phyloP scores from a whole-genome alignment of 2,329 filamentous ascomycete genomes.

The Arthrobotrys sphaeroides region DNA sequence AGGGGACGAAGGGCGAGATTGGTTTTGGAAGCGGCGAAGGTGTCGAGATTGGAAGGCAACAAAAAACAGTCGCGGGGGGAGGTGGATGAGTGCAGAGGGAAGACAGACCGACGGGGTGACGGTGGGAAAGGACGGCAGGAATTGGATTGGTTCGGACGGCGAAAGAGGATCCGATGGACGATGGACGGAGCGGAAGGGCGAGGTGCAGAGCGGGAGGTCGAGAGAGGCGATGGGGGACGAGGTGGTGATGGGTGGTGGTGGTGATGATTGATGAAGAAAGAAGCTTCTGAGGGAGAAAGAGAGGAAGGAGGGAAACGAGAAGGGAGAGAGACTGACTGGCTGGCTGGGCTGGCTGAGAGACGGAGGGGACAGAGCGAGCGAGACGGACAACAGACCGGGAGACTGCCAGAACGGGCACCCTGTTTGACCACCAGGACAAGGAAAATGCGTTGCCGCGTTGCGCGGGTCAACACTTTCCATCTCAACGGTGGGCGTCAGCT shows the following conservation, averaged over 20 bases:
- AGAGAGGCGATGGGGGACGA: conserved; percentile 17
- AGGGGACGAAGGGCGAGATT: conserved; percentile 62
- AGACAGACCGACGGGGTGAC: conserved; percentile 51
- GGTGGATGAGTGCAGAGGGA: conserved; percentile 62
- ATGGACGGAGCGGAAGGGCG: conserved; percentile 46
- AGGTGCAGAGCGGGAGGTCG: not conserved
- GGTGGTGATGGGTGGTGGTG: conserved; percentile 68
- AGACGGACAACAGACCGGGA: not conserved
- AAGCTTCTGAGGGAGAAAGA: conserved; percentile 74
- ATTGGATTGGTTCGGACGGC: conserved; percentile 7
- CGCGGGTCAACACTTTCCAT: not conserved
- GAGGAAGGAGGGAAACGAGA: conserved; percentile 59
- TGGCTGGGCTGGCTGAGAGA: conserved; percentile 6
- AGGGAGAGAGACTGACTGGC: not conserved
- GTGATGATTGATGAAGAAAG: conserved; percentile 72
- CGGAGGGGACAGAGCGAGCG: not conserved
- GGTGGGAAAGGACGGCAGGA: conserved; percentile 7
- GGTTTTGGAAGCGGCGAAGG: conserved; percentile 59
- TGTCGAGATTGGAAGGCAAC: conserved; percentile 59
- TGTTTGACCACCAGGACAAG: too few relatives aligned
- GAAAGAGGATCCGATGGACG: not conserved
- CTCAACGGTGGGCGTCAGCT: too few relatives aligned
- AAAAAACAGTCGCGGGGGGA: conserved; percentile 57
- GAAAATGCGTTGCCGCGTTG: conserved; percentile 13
- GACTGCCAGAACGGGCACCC: not conserved